Conservation (phyloP, 805 yeast species). For the Metschnikowia vanudenii region DNA sequence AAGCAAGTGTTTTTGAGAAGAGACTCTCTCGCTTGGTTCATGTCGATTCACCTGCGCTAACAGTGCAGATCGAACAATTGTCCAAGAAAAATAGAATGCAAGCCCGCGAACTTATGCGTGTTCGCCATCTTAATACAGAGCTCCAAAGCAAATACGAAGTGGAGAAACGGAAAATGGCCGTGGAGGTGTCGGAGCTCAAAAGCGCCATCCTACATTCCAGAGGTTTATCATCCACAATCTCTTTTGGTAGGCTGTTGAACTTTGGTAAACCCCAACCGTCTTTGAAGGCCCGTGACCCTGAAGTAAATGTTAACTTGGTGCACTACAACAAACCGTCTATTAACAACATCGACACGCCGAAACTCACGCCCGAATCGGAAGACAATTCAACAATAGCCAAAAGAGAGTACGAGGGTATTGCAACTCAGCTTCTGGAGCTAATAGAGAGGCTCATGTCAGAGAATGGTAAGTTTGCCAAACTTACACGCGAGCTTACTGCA, state of each 20-base stretch:
- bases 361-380: conserved; percentile 1
- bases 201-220: conserved; percentile 35
- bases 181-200: conserved; percentile 34
- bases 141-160: conserved; percentile 34
- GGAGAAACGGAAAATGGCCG: conserved; percentile 33
- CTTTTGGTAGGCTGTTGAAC: conserved; percentile 27
- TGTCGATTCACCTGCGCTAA: conserved; percentile 22
- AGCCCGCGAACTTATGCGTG: conserved; percentile 27
- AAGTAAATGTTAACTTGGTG: conserved; percentile 6
- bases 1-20: conserved; percentile 19
- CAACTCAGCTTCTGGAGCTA: conserved; percentile 33
- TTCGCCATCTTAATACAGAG: conserved; percentile 31
- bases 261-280: conserved; percentile 6
- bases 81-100: conserved; percentile 26
- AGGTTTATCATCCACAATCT: conserved; percentile 28
- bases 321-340: conserved; percentile 32
- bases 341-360: conserved; percentile 18
- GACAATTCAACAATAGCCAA: conserved; percentile 14
- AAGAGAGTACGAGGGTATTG: conserved; percentile 32
- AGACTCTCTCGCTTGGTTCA: conserved; percentile 17
- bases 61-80: conserved; percentile 14
- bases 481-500: conserved; percentile 27
- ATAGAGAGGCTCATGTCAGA: conserved; percentile 37
- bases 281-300: neutral
- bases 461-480: conserved; percentile 35